A percentile compares a stretch with the other conserved stretches of the same genome.
Evolutionary conservation across 2,329 filamentous ascomycete genomes (phyloP).

Genomic region (Xylariaceae sp.): DNA sequence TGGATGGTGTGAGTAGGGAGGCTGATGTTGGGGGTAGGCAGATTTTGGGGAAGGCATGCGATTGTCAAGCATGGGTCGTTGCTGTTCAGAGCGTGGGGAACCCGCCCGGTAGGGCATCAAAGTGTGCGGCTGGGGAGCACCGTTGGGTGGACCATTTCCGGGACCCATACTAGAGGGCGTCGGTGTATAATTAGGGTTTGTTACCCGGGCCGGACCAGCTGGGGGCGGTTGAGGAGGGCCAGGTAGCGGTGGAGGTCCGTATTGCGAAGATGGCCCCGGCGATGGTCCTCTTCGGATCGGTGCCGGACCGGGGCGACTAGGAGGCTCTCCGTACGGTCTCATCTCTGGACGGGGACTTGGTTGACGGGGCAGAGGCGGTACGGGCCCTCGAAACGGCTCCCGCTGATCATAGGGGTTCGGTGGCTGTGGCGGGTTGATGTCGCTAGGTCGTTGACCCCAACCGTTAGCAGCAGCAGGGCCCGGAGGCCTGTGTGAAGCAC

Average conservation of each 20-base stretch:
- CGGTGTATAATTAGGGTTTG: slow-evolving; percentile 39
- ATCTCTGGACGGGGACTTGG: slow-evolving; percentile 74
- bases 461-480: slow-evolving; percentile 52
- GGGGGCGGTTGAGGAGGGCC: slow-evolving; percentile 41
- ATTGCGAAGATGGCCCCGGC: slow-evolving; percentile 49
- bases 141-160: slow-evolving; percentile 44
- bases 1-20: slow-evolving; percentile 66
- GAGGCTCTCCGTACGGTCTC: slow-evolving; percentile 65
- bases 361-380: slow-evolving; percentile 64
- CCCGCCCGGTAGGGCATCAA: slow-evolving; percentile 72
- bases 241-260: slow-evolving; percentile 49
- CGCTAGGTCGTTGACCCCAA: slow-evolving; percentile 63
- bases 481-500: slow-evolving; percentile 58
- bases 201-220: slow-evolving; percentile 38
- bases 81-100: slow-evolving; percentile 77
- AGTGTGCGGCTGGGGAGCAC: slow-evolving; percentile 42
- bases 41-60: slow-evolving; percentile 89
- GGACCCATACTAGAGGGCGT: slow-evolving; percentile 36
- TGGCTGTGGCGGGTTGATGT: slow-evolving; percentile 74
- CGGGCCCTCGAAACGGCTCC: slow-evolving; percentile 65
- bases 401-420: slow-evolving; percentile 79
- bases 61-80: slow-evolving; percentile 71
- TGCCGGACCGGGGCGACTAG: slow-evolving; percentile 51
- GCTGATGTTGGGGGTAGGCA: slow-evolving; percentile 73
- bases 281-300: slow-evolving; percentile 50